Evolutionary conservation across 805 yeast genomes (phyloP).

Genomic region (Teunomyces gatunensis): DNA sequence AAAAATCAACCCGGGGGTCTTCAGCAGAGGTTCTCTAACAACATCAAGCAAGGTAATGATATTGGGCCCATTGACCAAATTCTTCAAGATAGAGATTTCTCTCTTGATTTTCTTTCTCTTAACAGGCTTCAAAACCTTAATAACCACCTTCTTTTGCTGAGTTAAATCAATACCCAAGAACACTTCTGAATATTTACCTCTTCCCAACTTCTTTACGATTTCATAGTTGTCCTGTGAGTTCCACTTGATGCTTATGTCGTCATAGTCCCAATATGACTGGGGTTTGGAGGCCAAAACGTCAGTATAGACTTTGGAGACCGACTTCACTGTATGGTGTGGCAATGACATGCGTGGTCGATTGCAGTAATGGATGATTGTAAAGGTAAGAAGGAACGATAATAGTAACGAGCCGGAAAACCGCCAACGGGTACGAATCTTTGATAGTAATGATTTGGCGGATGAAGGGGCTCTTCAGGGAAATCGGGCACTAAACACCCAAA

Average conservation of each 20-base stretch:
- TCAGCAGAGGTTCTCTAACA: conserved; percentile 81
- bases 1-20: conserved; percentile 86
- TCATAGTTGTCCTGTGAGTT: conserved; percentile 84
- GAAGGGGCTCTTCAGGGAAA: not conserved
- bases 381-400: conserved; percentile 1
- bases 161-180: conserved; percentile 75
- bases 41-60: conserved; percentile 73
- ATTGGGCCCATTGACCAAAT: conserved; percentile 80
- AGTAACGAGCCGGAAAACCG: conserved; percentile 1
- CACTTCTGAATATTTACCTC: conserved; percentile 94
- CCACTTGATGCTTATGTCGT: conserved; percentile 73
- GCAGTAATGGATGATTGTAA: not conserved
- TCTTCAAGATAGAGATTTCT: conserved; percentile 83
- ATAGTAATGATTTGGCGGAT: not conserved
- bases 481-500: not conserved
- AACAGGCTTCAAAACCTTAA: conserved; percentile 90
- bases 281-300: conserved; percentile 77
- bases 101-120: conserved; percentile 89
- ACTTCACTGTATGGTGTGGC: conserved; percentile 30
- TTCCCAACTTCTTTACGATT: conserved; percentile 77
- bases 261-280: conserved; percentile 79
- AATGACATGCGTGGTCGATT: conserved; percentile 6
- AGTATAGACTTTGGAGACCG: conserved; percentile 75
- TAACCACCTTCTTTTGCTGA: conserved; percentile 67
- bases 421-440: conserved; percentile 5